Conservation (phyloP, 148 eudicot species). For the Amaranthus palmeri region DNA sequence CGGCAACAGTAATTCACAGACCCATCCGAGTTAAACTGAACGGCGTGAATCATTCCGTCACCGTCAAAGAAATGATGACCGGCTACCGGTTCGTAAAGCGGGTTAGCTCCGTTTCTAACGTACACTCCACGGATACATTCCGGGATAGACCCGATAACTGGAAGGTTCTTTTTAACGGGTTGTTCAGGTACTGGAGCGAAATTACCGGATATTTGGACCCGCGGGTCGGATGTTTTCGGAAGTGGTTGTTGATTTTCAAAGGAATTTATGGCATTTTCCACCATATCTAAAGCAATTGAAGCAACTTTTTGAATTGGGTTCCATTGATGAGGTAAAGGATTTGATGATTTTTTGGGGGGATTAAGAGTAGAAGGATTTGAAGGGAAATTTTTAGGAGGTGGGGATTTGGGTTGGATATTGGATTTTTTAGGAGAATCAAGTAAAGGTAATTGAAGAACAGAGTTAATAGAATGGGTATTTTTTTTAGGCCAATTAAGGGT, state of each 20-base stretch:
- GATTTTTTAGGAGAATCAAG: constrained; percentile 22
- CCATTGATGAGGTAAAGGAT: constrained; percentile 17
- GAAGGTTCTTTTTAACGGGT: constrained; percentile 32
- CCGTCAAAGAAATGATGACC: constrained; percentile 83
- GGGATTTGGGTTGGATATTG: background rate
- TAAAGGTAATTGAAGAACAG: constrained; percentile 21
- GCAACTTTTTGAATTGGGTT: constrained; percentile 46
- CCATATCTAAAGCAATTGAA: constrained; percentile 25
- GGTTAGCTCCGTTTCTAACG: constrained; percentile 68
- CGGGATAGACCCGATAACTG: constrained; percentile 48
- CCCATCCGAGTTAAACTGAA: constrained; percentile 29
- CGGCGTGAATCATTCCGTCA: constrained; percentile 77
- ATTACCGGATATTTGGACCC: constrained; percentile 58
- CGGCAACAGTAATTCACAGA: constrained; percentile 50
- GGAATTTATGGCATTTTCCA: constrained; percentile 37
- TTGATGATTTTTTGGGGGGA: background rate
- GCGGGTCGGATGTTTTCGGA: constrained; percentile 59
- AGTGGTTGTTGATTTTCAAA: constrained; percentile 34
- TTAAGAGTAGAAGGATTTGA: background rate
- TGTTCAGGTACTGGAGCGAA: constrained; percentile 72
- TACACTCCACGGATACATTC: constrained; percentile 47
- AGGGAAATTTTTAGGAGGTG: background rate
- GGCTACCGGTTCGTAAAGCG: constrained; percentile 47
- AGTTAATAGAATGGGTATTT: background rate
- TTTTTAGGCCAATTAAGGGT: constrained; percentile 11